Evolutionary conservation across 2,329 filamentous ascomycete genomes (phyloP), one percentile per base, ranked within the genome.

Genomic region (Lachnellula suecica): DNA sequence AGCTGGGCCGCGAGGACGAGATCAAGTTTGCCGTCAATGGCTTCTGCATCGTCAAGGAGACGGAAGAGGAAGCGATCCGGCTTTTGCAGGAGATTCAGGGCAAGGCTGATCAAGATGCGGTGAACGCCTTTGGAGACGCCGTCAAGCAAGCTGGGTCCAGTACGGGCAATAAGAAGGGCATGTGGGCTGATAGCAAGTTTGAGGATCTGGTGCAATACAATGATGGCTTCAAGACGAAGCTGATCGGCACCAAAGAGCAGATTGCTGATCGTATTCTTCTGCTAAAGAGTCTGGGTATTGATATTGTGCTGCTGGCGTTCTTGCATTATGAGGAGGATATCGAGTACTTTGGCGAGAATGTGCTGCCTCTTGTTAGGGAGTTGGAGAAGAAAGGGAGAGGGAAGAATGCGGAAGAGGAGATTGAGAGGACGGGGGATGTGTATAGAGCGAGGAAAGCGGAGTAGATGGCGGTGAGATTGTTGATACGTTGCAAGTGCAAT

Each of bases 121-220:
- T 80, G 0, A 68, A 74, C 25, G 76, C 74, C 1, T 80, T 80
- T 59, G 62, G 71, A 1, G 70, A 75, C 43, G 73, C 75, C 23
- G 77, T 78, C 2, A 70, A 77, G 58, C 75, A 79, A 51, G 77
- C 77, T 2, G 77, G 77, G 6, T 70, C 72, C 0, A 72, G 70
- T 13, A 77, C 77, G 0, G 57, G 57, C 0, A 74, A 76, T 47
- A 78, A 76, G 62, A 72, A 69, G 42, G 77, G 76, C 38, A 81
- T 79, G 77, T 79, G 77, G 77, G 76, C 77, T 7, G 68, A 77
- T 43, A 74, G 69, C 58, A 76, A 75, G 56, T 74, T 79, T 37
- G 73, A 79, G 45, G 77, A 81, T 59, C 59, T 79, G 49, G 74
- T 79, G 25, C 77, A 79, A 65, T 79, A 79, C 57, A 80, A 80